These are phyloP conservation scores for Amoeboaphelidium occidentale DNA, from an alignment of 371 early-diverging fungal genomes.

Conservation along the genomic window DNA sequence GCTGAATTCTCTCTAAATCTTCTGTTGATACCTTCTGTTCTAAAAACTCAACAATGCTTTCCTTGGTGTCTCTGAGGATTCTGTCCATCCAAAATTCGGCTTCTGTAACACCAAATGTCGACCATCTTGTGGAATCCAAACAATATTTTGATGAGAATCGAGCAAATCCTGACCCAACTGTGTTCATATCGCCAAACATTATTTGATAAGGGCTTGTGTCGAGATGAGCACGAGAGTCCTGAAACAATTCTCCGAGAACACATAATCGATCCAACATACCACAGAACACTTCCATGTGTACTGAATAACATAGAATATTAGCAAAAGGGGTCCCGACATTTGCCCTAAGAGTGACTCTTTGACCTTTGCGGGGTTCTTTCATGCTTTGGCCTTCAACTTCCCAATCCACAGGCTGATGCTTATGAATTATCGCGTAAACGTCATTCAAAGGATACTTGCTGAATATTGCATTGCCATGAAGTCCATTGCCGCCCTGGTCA, in stretches of 20 bases:
- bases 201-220: slow-evolving; percentile 29
- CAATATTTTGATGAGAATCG: slow-evolving; percentile 37
- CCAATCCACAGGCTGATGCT: slow-evolving; percentile 44
- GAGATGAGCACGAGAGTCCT: slow-evolving; percentile 20
- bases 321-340: slow-evolving; percentile 22
- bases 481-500: slow-evolving; percentile 45
- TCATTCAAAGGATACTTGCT: slow-evolving; percentile 34
- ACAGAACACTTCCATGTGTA: slow-evolving; percentile 52
- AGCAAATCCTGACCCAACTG: slow-evolving; percentile 52
- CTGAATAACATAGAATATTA: slow-evolving; percentile 20
- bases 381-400: slow-evolving; percentile 27
- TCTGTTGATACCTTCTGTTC: too few relatives aligned
- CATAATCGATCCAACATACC: slow-evolving; percentile 37
- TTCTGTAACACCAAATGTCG: slow-evolving; percentile 35
- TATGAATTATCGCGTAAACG: slow-evolving; percentile 31
- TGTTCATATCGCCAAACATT: slow-evolving; percentile 49
- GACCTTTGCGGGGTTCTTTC: slow-evolving; percentile 34
- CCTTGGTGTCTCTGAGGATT: too few relatives aligned
- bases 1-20: too few relatives aligned
- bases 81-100: slow-evolving; percentile 51
- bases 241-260: slow-evolving; percentile 37
- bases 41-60: too few relatives aligned
- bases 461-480: slow-evolving; percentile 60
- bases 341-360: slow-evolving; percentile 27
- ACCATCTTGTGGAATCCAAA: slow-evolving; percentile 32